These are phyloP conservation scores for Pulicaria dysenterica DNA, from an alignment of 129 eudicot genomes.

Conservation along the genomic window DNA sequence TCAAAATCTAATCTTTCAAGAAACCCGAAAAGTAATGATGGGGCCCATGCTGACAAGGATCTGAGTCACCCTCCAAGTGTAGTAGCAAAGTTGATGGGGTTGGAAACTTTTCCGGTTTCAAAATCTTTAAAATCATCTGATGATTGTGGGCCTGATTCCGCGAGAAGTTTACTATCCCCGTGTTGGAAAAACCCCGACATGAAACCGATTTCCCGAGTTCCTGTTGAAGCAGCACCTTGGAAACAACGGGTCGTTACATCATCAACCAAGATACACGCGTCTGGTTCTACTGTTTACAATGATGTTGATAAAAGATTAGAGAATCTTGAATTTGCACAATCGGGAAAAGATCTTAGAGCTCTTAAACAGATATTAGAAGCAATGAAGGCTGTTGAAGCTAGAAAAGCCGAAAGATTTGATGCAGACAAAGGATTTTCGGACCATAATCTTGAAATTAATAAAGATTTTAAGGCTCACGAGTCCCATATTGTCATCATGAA, in stretches of 20 bases:
- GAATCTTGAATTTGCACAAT: conserved; percentile 73
- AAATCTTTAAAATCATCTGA: conserved; percentile 35
- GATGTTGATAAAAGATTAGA: conserved; percentile 86
- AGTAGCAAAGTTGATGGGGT: conserved; percentile 94
- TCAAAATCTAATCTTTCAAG: conserved; percentile 40
- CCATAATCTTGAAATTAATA: conserved; percentile 5
- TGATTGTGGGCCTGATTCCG: conserved; percentile 39
- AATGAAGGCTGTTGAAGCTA: conserved; percentile 60
- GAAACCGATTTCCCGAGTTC: conserved; percentile 63
- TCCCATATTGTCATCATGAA: conserved; percentile 87
- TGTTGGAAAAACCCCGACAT: conserved; percentile 59
- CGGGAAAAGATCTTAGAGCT: conserved; percentile 97
- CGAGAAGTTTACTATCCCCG: conserved; percentile 57
- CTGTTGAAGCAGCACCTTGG: conserved; percentile 91
- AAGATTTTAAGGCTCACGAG: conserved; percentile 16
- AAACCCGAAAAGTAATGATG: conserved; percentile 27
- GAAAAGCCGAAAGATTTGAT: conserved; percentile 35
- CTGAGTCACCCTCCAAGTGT: conserved; percentile 67
- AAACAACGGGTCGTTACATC: conserved; percentile 55
- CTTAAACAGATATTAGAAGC: conserved; percentile 89
- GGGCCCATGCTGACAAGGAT: conserved; percentile 28
- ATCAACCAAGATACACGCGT: conserved; percentile 31
- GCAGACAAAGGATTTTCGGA: conserved; percentile 32
- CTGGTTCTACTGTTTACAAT: conserved; percentile 64
- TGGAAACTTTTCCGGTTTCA: conserved; percentile 51